Evolutionary conservation across 2,329 filamentous ascomycete species (phyloP).

Genomic region (Tolypocladium ophioglossoides): DNA sequence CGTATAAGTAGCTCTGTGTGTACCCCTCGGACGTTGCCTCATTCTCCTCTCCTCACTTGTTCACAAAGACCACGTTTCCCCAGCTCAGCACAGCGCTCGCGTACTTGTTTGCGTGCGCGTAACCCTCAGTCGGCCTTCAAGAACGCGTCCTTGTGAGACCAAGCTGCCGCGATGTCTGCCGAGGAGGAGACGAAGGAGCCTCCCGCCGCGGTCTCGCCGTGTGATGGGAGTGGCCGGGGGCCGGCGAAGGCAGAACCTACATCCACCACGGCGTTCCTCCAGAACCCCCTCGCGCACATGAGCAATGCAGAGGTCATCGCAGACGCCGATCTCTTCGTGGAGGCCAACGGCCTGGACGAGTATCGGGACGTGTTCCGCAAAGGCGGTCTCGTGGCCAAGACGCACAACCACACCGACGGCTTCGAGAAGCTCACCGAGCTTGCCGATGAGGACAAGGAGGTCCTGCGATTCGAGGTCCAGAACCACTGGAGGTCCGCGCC

Average conservation of each 20-base stretch:
- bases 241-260: not conserved
- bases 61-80: not conserved
- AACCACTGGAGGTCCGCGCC: conserved; percentile 20
- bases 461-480: conserved; percentile 16
- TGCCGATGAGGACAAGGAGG: conserved; percentile 15
- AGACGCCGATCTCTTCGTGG: conserved; percentile 26
- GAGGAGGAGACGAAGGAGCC: not conserved
- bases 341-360: conserved; percentile 20
- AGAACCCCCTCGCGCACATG: conserved; percentile 19
- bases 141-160: too few species aligned
- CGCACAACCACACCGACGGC: conserved; percentile 21
- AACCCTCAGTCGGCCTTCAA: too few species aligned
- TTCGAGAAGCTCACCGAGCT: conserved; percentile 18
- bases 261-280: not conserved
- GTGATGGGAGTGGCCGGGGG: not conserved
- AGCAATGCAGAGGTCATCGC: conserved; percentile 17
- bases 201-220: not conserved
- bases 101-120: too few species aligned
- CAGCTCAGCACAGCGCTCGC: not conserved
- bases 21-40: not conserved
- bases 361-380: conserved; percentile 35
- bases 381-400: conserved; percentile 40
- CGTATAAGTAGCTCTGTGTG: not conserved
- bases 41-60: too few species aligned
- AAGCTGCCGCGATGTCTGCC: not conserved